Evolutionary conservation across 495 filamentous ascomycete genomes (phyloP), one percentile per base, ranked within the genome.

Genomic region (Tetracladium marchalianum): DNA sequence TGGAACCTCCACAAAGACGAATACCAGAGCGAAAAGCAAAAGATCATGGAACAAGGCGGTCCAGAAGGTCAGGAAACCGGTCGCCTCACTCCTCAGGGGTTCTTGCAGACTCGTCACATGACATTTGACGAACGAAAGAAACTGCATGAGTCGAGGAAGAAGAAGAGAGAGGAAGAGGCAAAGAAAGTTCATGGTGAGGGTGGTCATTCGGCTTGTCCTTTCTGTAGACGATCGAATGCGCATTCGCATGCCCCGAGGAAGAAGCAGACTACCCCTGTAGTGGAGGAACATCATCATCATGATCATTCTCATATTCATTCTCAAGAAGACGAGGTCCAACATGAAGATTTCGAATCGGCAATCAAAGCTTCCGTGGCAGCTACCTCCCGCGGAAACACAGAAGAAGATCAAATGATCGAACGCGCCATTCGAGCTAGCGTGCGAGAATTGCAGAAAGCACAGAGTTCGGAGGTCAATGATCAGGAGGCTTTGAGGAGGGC

Each of bases 361-460:
- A 87, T 90, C 51, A 69, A 69, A 34, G 63, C 66, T 22, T 85
- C 85, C 5, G 80, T 90, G 1, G 62, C 63, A 13, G 73, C 81
- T 54, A 87, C 82, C 6, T 86, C 84, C 11, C 66, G 61, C 1
- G 85, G 85, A 27, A 65, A 88, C 53, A 50, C 64, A 0, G 68
- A 73, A n/a, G 79, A 88, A 56, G 85, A 88, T 50, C 68, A 66
- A 32, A 66, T 72, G 47, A 68, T 90, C 47, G 84, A 86, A 57
- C 63, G 72, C 17, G 83, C 82, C 5, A 81, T 90, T 37, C 65
- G 82, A 16, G 79, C 82, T 2, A 84, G 79, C 55, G 64, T 87
- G 15, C 61, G 58, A 11, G 80, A 83, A 49, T 65, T 87, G 44
- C 69, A 77, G 36, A 53, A 47, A 3, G 39, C 50, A 9, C 33